Conservation (phyloP, 2,329 filamentous ascomycete species). For the Emergomyces pasteurianus region DNA sequence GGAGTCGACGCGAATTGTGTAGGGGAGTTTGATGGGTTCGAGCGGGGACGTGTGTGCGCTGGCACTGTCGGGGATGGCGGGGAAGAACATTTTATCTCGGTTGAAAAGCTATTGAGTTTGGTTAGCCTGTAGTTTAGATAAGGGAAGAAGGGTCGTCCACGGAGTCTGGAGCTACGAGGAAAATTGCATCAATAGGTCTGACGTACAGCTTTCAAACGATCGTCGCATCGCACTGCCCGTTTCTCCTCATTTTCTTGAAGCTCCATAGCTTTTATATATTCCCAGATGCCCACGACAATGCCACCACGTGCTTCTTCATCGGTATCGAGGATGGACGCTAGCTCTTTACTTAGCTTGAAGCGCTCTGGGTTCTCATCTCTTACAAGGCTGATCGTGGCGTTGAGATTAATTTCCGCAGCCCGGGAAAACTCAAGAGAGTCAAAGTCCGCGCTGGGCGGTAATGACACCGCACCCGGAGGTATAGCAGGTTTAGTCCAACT, state of each 20-base stretch:
- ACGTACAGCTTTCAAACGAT: constrained; percentile 61
- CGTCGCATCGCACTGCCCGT: constrained; percentile 81
- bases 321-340: constrained; percentile 77
- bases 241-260: constrained; percentile 93
- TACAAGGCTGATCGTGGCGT: constrained; percentile 76
- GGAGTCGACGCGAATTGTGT: constrained; percentile 88
- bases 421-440: constrained; percentile 87
- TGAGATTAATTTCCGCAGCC: constrained; percentile 81
- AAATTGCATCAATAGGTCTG: background rate
- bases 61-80: constrained; percentile 69
- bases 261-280: constrained; percentile 76
- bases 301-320: constrained; percentile 78
- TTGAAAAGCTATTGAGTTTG: constrained; percentile 51
- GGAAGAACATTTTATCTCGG: constrained; percentile 70
- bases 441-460: constrained; percentile 63
- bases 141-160: background rate
- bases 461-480: constrained; percentile 37
- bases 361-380: constrained; percentile 78
- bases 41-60: constrained; percentile 66
- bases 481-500: constrained; percentile 76
- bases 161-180: background rate
- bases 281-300: constrained; percentile 84
- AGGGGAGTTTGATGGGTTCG: constrained; percentile 69
- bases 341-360: constrained; percentile 62
- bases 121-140: constrained; percentile 1